Conservation (phyloP, 1,284 basidiomycete genomes). For the Sphaerobolus stellatus region DNA sequence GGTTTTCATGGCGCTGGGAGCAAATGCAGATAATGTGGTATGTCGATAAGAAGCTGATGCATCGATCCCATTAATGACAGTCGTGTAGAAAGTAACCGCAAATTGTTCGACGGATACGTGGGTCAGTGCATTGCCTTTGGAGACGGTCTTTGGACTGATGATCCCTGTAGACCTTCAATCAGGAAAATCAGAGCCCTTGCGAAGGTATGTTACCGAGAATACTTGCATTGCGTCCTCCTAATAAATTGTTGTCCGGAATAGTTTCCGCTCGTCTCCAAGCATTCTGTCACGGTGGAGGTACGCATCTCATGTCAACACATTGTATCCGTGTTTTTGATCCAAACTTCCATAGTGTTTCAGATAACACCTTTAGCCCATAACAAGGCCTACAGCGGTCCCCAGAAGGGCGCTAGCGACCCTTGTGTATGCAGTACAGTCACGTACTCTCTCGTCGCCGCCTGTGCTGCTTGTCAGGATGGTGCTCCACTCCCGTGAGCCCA, state of each 20-base stretch:
- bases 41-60: too few species aligned
- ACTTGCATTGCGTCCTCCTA: not conserved
- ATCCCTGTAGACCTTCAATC: not conserved
- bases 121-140: too few species aligned
- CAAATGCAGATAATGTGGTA: too few species aligned
- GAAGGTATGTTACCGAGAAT: not conserved
- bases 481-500: not conserved
- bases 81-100: too few species aligned
- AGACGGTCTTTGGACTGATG: too few species aligned
- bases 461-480: conserved; percentile 3
- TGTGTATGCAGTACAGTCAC: conserved; percentile 10
- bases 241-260: not conserved
- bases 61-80: too few species aligned
- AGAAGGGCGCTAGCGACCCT: not conserved
- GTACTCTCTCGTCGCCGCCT: conserved; percentile 9
- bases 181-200: not conserved
- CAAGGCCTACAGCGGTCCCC: not conserved
- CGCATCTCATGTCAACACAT: not conserved
- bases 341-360: not conserved
- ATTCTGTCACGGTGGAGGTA: not conserved
- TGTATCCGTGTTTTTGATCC: not conserved
- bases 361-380: not conserved
- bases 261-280: not conserved
- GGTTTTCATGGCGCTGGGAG: too few species aligned
- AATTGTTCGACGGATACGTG: too few species aligned